Conservation (phyloP, 2,329 filamentous ascomycete species). For the Sporothrix brunneoviolacea region DNA sequence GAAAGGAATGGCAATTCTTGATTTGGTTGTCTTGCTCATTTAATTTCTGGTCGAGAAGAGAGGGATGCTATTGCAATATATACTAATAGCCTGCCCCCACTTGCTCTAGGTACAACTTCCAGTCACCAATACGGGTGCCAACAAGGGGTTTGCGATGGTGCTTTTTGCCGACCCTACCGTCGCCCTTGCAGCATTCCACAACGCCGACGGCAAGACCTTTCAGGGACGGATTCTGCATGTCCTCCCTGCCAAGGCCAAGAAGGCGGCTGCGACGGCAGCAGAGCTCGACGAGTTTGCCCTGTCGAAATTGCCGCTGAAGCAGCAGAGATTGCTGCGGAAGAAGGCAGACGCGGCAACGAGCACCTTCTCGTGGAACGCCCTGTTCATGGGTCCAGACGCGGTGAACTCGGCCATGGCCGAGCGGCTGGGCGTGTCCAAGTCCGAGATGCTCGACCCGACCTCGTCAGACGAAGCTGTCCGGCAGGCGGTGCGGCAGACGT, state of each 20-base stretch:
- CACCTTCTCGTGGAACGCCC: slow-evolving; percentile 95
- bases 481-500: slow-evolving; percentile 86
- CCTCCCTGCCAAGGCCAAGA: slow-evolving; percentile 75
- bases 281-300: slow-evolving; percentile 77
- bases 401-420: slow-evolving; percentile 85
- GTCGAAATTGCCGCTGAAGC: slow-evolving; percentile 87
- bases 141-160: slow-evolving; percentile 87
- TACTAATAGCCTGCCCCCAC: too few species aligned
- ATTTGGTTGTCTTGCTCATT: neutral
- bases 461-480: slow-evolving; percentile 91
- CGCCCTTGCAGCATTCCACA: slow-evolving; percentile 72
- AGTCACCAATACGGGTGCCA: slow-evolving; percentile 61
- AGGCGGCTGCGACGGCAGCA: slow-evolving; percentile 43
- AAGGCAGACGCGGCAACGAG: slow-evolving; percentile 71
- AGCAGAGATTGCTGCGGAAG: slow-evolving; percentile 83
- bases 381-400: slow-evolving; percentile 97
- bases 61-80: too few species aligned
- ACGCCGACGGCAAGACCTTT: slow-evolving; percentile 77
- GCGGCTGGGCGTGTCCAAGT: slow-evolving; percentile 82
- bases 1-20: slow-evolving; percentile 5
- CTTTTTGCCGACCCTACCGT: slow-evolving; percentile 66
- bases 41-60: too few species aligned
- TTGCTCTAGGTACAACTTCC: slow-evolving; percentile 75
- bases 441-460: slow-evolving; percentile 89
- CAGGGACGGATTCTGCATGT: slow-evolving; percentile 90